Evolutionary conservation across 495 filamentous ascomycete species (phyloP).

Genomic region (Penicillium tannophilum): DNA sequence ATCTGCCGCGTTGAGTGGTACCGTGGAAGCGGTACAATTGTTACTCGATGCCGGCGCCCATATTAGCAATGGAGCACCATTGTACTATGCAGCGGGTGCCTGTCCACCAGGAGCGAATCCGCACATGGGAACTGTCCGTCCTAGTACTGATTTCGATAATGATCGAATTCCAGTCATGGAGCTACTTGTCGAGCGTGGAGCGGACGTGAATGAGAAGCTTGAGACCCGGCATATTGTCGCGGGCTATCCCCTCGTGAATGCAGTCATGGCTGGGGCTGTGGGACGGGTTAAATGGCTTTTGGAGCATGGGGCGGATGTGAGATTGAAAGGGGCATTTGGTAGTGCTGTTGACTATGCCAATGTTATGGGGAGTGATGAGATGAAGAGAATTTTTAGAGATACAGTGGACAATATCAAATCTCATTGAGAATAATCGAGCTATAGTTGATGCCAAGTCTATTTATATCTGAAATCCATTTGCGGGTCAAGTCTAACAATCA

Average conservation of each 20-base stretch:
- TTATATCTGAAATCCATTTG: neutral
- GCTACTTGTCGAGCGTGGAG: conserved; percentile 32
- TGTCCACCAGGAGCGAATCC: conserved; percentile 24
- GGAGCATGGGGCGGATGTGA: conserved; percentile 34
- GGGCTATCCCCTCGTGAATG: conserved; percentile 33
- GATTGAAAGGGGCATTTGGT: conserved; percentile 17
- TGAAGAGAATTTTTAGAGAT: conserved; percentile 4
- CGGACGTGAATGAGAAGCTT: conserved; percentile 32
- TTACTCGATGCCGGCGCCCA: conserved; percentile 34
- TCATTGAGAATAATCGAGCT: too few species aligned
- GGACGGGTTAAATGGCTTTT: conserved; percentile 37
- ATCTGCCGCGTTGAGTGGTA: conserved; percentile 21
- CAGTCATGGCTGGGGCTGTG: conserved; percentile 33
- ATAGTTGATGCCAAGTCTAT: too few species aligned
- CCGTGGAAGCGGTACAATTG: conserved; percentile 29
- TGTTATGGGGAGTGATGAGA: conserved; percentile 9
- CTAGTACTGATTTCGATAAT: conserved; percentile 29
- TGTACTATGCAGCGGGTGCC: conserved; percentile 34
- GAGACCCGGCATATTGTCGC: conserved; percentile 20
- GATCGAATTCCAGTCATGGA: conserved; percentile 34
- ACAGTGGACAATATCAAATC: neutral
- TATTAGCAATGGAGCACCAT: conserved; percentile 29
- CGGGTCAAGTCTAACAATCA: neutral
- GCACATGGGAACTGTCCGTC: conserved; percentile 14
- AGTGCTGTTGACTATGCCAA: conserved; percentile 14